A percentile compares a stretch with the other conserved stretches of the same genome.
phyloP scores from a whole-genome alignment of 2,329 filamentous ascomycete genomes.

The Fusarium domesticum region DNA sequence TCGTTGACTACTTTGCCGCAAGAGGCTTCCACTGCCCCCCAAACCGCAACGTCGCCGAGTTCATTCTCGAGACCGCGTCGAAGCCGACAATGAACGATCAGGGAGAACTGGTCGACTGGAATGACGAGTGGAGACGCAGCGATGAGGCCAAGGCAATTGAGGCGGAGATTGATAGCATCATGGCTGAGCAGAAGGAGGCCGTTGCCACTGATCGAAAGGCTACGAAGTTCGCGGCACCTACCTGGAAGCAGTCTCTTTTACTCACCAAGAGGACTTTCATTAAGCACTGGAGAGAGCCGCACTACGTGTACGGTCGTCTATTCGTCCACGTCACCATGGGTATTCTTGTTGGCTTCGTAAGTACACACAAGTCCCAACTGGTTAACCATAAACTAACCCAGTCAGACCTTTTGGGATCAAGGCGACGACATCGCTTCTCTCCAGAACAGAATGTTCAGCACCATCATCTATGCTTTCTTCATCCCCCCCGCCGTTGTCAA shows the following conservation, averaged over 20 bases:
- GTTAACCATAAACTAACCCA: neutral
- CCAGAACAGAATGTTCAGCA: conserved; percentile 75
- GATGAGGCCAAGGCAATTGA: conserved; percentile 57
- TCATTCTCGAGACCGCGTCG: conserved; percentile 46
- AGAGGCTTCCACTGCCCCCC: conserved; percentile 65
- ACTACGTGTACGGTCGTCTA: conserved; percentile 73
- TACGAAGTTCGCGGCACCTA: conserved; percentile 64
- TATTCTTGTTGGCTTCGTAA: conserved; percentile 69
- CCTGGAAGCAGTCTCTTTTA: conserved; percentile 59
- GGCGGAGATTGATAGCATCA: conserved; percentile 54
- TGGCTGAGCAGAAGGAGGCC: conserved; percentile 17
- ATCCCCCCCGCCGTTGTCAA: conserved; percentile 68
- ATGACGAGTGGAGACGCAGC: conserved; percentile 69
- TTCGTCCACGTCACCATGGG: conserved; percentile 69
- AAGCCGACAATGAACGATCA: conserved; percentile 34
- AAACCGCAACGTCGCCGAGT: conserved; percentile 47
- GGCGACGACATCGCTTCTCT: conserved; percentile 64
- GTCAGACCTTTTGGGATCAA: conserved; percentile 64
- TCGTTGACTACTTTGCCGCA: conserved; percentile 53
- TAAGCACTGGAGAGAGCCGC: conserved; percentile 73
- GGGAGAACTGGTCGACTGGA: conserved; percentile 60
- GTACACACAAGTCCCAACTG: neutral
- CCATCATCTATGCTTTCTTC: conserved; percentile 59
- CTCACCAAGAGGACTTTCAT: conserved; percentile 68
- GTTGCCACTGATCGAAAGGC: neutral